phyloP scores from a whole-genome alignment of 768 basidiomycete species.

The Trametes maxima region DNA sequence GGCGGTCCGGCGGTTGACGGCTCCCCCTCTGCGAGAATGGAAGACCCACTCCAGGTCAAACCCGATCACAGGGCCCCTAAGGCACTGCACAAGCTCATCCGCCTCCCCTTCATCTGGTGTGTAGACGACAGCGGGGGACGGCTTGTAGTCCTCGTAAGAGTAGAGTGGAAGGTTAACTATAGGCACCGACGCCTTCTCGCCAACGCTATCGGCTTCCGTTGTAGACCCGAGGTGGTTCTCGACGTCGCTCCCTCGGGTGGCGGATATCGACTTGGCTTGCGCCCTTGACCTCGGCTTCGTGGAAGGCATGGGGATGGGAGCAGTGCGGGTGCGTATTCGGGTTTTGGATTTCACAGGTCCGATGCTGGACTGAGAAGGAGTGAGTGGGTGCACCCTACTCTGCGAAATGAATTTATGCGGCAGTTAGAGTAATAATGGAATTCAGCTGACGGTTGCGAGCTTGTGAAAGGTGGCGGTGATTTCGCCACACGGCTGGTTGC shows the following conservation, averaged over 20 bases:
- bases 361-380: neutral
- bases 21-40: slow-evolving; percentile 31
- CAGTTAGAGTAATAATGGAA: no score
- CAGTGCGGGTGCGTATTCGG: neutral
- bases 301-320: neutral
- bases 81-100: slow-evolving; percentile 38
- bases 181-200: neutral
- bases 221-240: slow-evolving; percentile 5
- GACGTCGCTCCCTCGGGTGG: neutral
- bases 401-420: neutral
- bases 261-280: neutral
- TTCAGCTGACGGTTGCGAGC: slow-evolving; percentile 3
- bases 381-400: neutral
- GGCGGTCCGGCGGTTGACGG: slow-evolving; percentile 40
- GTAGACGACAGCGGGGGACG: slow-evolving; percentile 41
- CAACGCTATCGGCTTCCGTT: neutral
- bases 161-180: slow-evolving; percentile 35
- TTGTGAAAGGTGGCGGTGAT: neutral
- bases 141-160: slow-evolving; percentile 40
- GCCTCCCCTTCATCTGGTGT: slow-evolving; percentile 45
- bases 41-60: slow-evolving; percentile 57
- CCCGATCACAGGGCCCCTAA: slow-evolving; percentile 47
- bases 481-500: neutral
- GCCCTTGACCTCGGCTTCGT: neutral
- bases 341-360: neutral